These are phyloP conservation scores for Ustilago crameri DNA, from an alignment of 1,284 basidiomycete species.

Conservation along the genomic window DNA sequence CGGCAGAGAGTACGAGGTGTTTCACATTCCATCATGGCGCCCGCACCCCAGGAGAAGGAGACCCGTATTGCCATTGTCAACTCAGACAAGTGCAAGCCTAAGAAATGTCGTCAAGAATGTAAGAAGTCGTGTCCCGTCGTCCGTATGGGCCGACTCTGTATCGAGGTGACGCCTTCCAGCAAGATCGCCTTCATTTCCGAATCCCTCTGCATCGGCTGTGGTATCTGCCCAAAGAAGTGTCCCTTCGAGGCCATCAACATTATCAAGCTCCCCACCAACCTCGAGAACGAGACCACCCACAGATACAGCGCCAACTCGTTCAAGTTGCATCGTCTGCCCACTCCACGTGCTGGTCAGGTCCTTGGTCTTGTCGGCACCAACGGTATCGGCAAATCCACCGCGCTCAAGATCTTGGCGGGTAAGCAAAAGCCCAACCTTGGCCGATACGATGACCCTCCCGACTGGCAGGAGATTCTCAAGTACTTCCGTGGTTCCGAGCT, in stretches of 20 bases:
- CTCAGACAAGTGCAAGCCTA: slow-evolving; percentile 67
- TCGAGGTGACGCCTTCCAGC: slow-evolving; percentile 61
- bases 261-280: slow-evolving; percentile 68
- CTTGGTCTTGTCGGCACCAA: slow-evolving; percentile 68
- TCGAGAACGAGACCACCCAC: slow-evolving; percentile 67
- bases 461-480: slow-evolving; percentile 68
- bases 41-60: slow-evolving; percentile 58
- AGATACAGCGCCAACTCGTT: slow-evolving; percentile 68
- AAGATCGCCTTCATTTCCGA: slow-evolving; percentile 68
- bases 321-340: slow-evolving; percentile 67
- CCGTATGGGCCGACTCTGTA: slow-evolving; percentile 65
- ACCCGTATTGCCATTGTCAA: slow-evolving; percentile 68
- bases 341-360: slow-evolving; percentile 66
- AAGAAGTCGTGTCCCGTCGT: slow-evolving; percentile 68
- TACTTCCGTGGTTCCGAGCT: slow-evolving; percentile 68
- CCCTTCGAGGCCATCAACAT: slow-evolving; percentile 69
- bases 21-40: slow-evolving; percentile 38
- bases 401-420: slow-evolving; percentile 67
- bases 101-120: slow-evolving; percentile 68
- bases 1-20: slow-evolving; percentile 19
- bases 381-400: slow-evolving; percentile 68
- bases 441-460: slow-evolving; percentile 67
- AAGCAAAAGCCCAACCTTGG: slow-evolving; percentile 68
- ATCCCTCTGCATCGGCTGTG: slow-evolving; percentile 67
- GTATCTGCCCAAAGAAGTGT: slow-evolving; percentile 68